These are phyloP conservation scores for Pythium biforme DNA, from an alignment of 352 stramenopile genomes.

Conservation along the genomic window DNA sequence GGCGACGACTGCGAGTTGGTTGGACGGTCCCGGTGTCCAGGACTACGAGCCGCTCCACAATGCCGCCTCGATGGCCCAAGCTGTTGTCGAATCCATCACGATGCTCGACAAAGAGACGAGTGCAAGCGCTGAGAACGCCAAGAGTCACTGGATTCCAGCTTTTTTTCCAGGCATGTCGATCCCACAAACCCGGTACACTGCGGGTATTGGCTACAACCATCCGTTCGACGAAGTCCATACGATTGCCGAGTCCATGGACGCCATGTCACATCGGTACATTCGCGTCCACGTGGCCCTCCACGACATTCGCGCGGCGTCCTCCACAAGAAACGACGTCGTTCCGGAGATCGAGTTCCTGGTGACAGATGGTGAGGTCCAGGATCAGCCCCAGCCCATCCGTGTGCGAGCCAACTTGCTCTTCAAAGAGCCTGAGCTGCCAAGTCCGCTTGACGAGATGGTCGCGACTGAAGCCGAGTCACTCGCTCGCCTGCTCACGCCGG, in stretches of 20 bases:
- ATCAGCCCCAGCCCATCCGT: slow-evolving; percentile 3
- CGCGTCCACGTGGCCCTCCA: slow-evolving; percentile 24
- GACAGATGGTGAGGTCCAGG: slow-evolving; percentile 1
- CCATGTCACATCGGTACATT: slow-evolving; percentile 22
- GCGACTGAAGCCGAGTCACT: slow-evolving; percentile 10
- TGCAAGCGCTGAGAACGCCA: background rate
- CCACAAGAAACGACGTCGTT: background rate
- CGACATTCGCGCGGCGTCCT: slow-evolving; percentile 11
- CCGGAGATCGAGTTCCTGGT: slow-evolving; percentile 24
- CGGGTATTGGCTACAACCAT: slow-evolving; percentile 8
- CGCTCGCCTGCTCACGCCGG: slow-evolving; percentile 12
- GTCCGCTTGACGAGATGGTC: slow-evolving; percentile 15
- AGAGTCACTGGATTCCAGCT: slow-evolving; percentile 16
- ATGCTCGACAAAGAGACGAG: background rate
- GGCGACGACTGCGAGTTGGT: slow-evolving; percentile 21
- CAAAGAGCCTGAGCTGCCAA: slow-evolving; percentile 14
- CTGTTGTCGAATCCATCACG: background rate
- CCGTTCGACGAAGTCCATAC: slow-evolving; percentile 14
- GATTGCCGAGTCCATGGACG: slow-evolving; percentile 21
- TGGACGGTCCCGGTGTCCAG: slow-evolving; percentile 9
- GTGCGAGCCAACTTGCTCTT: slow-evolving; percentile 19
- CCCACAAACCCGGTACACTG: slow-evolving; percentile 1
- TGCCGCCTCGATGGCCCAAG: background rate
- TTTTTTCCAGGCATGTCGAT: slow-evolving; percentile 11
- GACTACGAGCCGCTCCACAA: slow-evolving; percentile 7